Evolutionary conservation across 2,329 filamentous ascomycete genomes (phyloP).

Genomic region (Colletotrichum sp.): DNA sequence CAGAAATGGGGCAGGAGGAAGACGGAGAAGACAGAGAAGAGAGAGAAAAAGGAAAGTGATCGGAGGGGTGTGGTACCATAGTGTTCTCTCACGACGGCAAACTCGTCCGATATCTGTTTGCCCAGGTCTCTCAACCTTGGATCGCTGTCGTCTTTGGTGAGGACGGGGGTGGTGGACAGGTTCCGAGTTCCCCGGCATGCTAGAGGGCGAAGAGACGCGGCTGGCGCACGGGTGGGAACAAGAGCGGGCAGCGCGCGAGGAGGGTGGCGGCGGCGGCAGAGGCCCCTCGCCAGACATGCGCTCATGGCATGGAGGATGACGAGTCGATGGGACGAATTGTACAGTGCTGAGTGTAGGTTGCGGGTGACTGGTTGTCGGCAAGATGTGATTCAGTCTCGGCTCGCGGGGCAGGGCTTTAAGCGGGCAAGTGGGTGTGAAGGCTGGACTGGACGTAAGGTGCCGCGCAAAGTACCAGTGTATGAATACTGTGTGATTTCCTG

Average conservation of each 20-base stretch:
- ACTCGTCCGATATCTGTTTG: conserved; percentile 50
- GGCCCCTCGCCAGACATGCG: conserved; percentile 13
- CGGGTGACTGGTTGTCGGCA: background rate
- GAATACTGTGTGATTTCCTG: background rate
- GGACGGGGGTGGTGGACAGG: conserved; percentile 2
- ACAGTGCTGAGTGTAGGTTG: background rate
- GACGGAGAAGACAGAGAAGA: background rate
- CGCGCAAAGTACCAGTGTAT: background rate
- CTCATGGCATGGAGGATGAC: conserved; percentile 14
- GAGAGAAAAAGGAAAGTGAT: background rate
- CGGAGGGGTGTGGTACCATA: conserved; percentile 41
- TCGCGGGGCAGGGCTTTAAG: background rate
- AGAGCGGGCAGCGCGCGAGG: background rate
- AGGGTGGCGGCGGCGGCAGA: background rate
- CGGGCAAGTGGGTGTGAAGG: background rate
- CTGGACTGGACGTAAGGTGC: background rate
- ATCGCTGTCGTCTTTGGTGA: conserved; percentile 27
- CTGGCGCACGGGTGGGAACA: conserved; percentile 5
- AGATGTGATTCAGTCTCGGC: background rate
- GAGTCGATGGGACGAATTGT: background rate
- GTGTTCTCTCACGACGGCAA: conserved; percentile 46
- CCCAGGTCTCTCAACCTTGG: conserved; percentile 46
- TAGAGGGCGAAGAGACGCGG: conserved; percentile 13
- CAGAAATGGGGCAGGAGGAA: background rate
- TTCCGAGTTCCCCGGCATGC: background rate